Conservation (phyloP, 768 basidiomycete genomes). For the Leccinum uliginosum region DNA sequence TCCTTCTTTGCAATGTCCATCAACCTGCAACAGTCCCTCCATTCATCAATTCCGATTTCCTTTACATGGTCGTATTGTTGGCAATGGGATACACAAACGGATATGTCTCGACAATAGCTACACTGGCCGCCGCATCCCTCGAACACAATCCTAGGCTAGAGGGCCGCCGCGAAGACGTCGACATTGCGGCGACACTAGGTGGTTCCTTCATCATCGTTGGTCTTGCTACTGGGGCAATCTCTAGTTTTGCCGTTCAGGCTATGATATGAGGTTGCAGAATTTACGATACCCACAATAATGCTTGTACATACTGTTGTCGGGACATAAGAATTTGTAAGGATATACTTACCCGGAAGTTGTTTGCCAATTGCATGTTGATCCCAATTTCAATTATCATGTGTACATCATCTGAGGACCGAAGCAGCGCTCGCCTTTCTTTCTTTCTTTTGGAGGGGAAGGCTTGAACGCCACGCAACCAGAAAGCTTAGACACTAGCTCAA, state of each 20-base stretch:
- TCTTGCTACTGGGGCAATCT: constrained; percentile 67
- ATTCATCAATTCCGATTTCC: constrained; percentile 68
- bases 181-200: constrained; percentile 78
- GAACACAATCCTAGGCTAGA: constrained; percentile 72
- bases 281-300: not conserved
- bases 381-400: no score
- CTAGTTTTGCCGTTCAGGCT: constrained; percentile 76
- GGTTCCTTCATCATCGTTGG: constrained; percentile 79
- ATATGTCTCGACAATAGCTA: constrained; percentile 69
- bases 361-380: not conserved
- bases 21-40: constrained; percentile 32
- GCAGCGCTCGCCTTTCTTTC: no score
- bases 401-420: no score
- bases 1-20: constrained; percentile 86
- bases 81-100: constrained; percentile 79
- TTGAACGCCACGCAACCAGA: no score
- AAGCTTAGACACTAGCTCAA: no score
- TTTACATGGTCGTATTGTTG: constrained; percentile 72
- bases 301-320: not conserved
- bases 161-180: constrained; percentile 74
- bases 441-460: no score
- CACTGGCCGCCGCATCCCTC: constrained; percentile 81
- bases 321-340: not conserved
- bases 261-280: constrained; percentile 46
- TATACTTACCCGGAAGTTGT: not conserved